Percentiles rank a stretch among this genome's conserved stretches.
Conservation (phyloP, 73 alveolate genomes). For the Effrenium voratum region DNA sequence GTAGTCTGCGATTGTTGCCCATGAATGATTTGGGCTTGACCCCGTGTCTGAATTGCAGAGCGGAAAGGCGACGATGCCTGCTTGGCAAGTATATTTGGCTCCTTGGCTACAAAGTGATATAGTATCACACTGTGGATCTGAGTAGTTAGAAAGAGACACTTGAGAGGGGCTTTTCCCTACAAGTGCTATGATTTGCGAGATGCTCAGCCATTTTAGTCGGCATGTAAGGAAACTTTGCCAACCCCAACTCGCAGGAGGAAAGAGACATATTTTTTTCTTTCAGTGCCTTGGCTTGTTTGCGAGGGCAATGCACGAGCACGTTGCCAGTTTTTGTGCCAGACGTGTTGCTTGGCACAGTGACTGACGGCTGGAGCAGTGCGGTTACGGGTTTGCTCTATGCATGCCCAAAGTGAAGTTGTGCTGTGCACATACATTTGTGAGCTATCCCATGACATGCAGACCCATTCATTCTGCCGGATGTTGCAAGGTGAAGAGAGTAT, state of each 20-base stretch:
- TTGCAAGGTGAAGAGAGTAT: slow-evolving; percentile 15
- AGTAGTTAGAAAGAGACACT: no score
- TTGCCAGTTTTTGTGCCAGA: background rate
- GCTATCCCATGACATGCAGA: background rate
- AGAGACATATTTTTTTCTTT: background rate
- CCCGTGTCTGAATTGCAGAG: no score
- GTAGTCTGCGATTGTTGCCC: no score
- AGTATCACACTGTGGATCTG: no score
- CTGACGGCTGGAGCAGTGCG: background rate
- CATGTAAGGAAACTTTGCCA: slow-evolving; percentile 36
- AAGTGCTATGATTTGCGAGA: no score
- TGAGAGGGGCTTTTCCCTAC: no score
- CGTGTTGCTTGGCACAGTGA: background rate
- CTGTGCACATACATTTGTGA: background rate
- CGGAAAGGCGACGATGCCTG: no score
- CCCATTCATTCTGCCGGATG: background rate
- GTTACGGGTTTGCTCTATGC: background rate
- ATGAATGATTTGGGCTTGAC: no score
- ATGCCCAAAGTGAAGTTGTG: background rate
- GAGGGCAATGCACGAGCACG: background rate
- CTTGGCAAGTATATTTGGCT: no score
- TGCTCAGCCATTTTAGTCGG: no score
- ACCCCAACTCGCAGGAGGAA: slow-evolving; percentile 24
- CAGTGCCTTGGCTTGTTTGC: background rate
- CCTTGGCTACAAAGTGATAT: no score